Evolutionary conservation across 768 basidiomycete genomes (phyloP).

Genomic region (Tulasnella sp.): DNA sequence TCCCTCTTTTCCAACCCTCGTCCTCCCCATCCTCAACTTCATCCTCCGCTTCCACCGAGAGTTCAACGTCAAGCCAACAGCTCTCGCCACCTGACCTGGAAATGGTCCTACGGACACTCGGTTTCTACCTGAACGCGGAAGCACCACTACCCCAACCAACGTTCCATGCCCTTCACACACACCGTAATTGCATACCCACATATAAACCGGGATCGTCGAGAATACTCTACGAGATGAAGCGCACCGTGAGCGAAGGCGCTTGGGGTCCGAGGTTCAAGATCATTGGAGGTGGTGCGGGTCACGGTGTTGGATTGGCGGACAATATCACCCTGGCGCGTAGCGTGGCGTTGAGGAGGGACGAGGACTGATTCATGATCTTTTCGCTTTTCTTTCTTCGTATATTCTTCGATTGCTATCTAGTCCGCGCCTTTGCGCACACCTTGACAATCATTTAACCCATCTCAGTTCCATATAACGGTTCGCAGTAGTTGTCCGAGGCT

Average conservation of each 20-base stretch:
- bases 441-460: background rate
- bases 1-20: conserved; percentile 38
- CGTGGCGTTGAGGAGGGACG: background rate
- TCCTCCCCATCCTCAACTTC: conserved; percentile 35
- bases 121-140: conserved; percentile 43
- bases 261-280: conserved; percentile 10
- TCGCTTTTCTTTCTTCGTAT: background rate
- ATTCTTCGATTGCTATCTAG: background rate
- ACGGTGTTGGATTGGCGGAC: background rate
- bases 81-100: conserved; percentile 28
- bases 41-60: conserved; percentile 35
- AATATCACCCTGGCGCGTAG: background rate
- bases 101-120: conserved; percentile 26
- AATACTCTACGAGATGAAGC: background rate
- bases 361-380: background rate
- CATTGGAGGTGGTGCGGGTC: background rate
- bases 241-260: background rate
- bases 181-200: conserved; percentile 74
- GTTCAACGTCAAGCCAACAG: conserved; percentile 34
- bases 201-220: conserved; percentile 60
- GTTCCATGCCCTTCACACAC: conserved; percentile 50
- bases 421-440: background rate
- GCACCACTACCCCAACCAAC: conserved; percentile 54
- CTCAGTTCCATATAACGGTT: background rate
- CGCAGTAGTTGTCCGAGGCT: background rate